Conservation (phyloP, 208 protist species). For the Trypanosoma rangeli region DNA sequence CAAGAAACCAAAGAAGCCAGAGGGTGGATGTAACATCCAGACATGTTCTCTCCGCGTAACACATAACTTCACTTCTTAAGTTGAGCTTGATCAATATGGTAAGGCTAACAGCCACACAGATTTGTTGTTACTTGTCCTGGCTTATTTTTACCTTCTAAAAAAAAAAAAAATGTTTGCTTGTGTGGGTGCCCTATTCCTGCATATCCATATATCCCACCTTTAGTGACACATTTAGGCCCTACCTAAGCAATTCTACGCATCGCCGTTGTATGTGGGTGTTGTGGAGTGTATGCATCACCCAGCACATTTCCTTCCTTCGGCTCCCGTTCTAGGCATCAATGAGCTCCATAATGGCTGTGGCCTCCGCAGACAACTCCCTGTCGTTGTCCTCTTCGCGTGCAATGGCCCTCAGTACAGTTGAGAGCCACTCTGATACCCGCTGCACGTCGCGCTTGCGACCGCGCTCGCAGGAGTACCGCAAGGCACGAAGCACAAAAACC, state of each 20-base stretch:
- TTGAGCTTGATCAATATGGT: too few relatives aligned
- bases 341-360: constrained; percentile 14
- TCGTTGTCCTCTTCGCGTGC: constrained; percentile 9
- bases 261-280: constrained; percentile 5
- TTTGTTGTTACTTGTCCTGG: background rate
- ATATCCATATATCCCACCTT: background rate
- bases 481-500: constrained; percentile 46
- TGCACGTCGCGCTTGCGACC: constrained; percentile 12
- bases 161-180: background rate
- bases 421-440: constrained; percentile 9
- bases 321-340: constrained; percentile 10
- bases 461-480: constrained; percentile 41
- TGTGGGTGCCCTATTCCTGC: too few relatives aligned
- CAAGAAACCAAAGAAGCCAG: too few relatives aligned
- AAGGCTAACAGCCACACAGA: too few relatives aligned
- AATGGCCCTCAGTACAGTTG: constrained; percentile 13
- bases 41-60: too few relatives aligned
- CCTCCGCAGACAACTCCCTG: constrained; percentile 18
- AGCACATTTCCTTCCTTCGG: background rate
- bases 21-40: too few relatives aligned
- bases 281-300: background rate
- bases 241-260: background rate
- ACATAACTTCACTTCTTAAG: too few relatives aligned
- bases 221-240: background rate
- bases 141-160: background rate